Percentiles rank a stretch among this genome's conserved stretches.
phyloP scores from a whole-genome alignment of 805 yeast genomes.

The Komagataella ulmi region DNA sequence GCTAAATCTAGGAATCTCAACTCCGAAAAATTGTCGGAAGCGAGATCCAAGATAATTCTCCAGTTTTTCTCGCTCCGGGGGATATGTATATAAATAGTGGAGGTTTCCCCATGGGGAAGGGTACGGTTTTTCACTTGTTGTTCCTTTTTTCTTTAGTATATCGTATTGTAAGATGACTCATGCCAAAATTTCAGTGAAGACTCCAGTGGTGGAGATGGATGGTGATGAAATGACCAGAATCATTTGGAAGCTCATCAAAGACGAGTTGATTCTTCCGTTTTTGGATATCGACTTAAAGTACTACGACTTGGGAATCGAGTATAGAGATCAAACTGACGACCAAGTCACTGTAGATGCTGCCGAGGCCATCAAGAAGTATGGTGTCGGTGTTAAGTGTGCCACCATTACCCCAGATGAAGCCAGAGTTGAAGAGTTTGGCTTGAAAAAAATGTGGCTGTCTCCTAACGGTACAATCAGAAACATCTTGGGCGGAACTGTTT shows the following conservation, averaged over 20 bases:
- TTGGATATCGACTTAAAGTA: slow-evolving; percentile 81
- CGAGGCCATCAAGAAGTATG: slow-evolving; percentile 73
- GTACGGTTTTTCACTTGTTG: background rate
- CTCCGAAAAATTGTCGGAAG: background rate
- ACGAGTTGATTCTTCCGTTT: slow-evolving; percentile 73
- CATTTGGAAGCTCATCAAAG: slow-evolving; percentile 87
- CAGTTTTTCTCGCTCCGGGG: background rate
- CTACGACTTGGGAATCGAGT: slow-evolving; percentile 79
- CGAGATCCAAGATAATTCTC: background rate
- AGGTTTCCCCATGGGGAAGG: background rate
- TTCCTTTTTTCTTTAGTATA: background rate
- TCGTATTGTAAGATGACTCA: background rate
- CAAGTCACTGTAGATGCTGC: slow-evolving; percentile 85
- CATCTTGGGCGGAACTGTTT: slow-evolving; percentile 91
- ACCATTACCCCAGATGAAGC: slow-evolving; percentile 98
- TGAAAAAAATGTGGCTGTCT: slow-evolving; percentile 95
- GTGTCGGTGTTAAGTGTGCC: slow-evolving; percentile 95
- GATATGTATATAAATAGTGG: background rate
- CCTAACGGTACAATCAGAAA: slow-evolving; percentile 97
- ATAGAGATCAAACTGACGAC: slow-evolving; percentile 82
- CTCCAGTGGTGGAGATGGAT: slow-evolving; percentile 92
- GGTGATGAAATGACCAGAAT: slow-evolving; percentile 97
- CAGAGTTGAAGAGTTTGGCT: slow-evolving; percentile 77
- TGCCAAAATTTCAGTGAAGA: slow-evolving; percentile 60
- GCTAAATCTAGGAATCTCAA: too few species aligned